A percentile compares a stretch with the other conserved stretches of the same genome.
phyloP scores from a whole-genome alignment of 2,329 filamentous ascomycete genomes.

The Fusarium piperis region DNA sequence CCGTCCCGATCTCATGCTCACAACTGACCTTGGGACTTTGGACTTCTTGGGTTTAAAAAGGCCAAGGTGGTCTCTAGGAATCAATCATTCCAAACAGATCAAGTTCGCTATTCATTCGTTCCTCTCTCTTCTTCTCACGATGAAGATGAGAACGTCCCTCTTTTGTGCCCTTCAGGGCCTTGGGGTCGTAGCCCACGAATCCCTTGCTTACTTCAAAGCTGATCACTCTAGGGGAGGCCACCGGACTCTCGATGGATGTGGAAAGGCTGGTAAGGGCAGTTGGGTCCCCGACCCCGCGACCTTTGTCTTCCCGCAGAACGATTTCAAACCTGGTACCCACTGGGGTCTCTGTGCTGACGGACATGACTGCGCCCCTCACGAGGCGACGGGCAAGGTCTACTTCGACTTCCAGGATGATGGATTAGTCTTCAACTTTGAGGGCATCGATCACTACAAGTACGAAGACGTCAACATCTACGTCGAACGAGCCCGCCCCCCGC shows the following conservation, averaged over 20 bases:
- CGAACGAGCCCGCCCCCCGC: conserved; percentile 34
- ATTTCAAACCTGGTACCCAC: conserved; percentile 30
- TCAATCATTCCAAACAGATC: conserved; percentile 16
- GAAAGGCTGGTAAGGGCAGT: conserved; percentile 35
- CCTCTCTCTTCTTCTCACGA: conserved; percentile 18
- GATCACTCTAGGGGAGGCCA: conserved; percentile 15
- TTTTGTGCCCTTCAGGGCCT: conserved; percentile 39
- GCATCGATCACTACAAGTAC: conserved; percentile 41
- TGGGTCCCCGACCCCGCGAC: conserved; percentile 41
- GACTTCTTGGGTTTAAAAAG: conserved; percentile 27
- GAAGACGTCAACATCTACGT: conserved; percentile 39
- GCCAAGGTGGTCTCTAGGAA: background rate
- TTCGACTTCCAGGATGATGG: conserved; percentile 42
- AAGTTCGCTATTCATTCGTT: conserved; percentile 32
- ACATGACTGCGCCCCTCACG: conserved; percentile 33
- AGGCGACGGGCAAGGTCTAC: conserved; percentile 36
- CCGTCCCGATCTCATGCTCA: background rate
- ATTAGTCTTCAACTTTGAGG: conserved; percentile 37
- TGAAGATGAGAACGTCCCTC: conserved; percentile 38
- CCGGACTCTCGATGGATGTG: conserved; percentile 32
- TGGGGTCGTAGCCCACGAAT: conserved; percentile 36
- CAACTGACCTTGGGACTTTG: background rate
- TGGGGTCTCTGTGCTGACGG: conserved; percentile 40
- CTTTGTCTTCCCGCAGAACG: conserved; percentile 38
- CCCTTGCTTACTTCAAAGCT: conserved; percentile 35